phyloP scores from a whole-genome alignment of 2,329 filamentous ascomycete species.

The Trichophaea hybrida region DNA sequence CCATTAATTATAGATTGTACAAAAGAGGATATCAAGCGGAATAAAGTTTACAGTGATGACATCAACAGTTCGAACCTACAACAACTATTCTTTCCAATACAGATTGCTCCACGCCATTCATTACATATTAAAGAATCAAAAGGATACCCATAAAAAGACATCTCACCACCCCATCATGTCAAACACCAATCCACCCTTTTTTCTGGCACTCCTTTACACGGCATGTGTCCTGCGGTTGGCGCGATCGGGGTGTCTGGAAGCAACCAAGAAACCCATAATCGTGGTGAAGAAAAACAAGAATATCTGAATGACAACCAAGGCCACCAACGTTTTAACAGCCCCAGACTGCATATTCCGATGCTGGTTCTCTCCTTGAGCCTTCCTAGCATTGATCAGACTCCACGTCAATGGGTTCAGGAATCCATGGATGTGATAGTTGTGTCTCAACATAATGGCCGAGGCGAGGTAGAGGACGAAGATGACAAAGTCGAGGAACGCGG shows the following conservation, averaged over 20 bases:
- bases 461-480: slow-evolving; percentile 24
- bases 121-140: too few species aligned
- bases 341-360: slow-evolving; percentile 8
- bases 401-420: slow-evolving; percentile 17
- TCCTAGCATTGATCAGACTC: neutral
- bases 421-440: slow-evolving; percentile 21
- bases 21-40: too few species aligned
- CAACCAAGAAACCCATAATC: neutral
- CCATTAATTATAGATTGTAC: too few species aligned
- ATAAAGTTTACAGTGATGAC: too few species aligned
- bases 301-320: slow-evolving; percentile 20
- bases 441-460: slow-evolving; percentile 18
- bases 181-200: neutral
- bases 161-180: neutral
- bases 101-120: too few species aligned
- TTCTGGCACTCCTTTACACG: neutral
- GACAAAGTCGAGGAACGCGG: slow-evolving; percentile 23
- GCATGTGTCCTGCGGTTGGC: neutral
- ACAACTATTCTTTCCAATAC: too few species aligned
- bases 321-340: slow-evolving; percentile 16
- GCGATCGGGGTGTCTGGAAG: neutral
- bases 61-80: too few species aligned
- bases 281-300: slow-evolving; percentile 7
- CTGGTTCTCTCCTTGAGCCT: neutral
- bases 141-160: neutral